Evolutionary conservation across 495 filamentous ascomycete genomes (phyloP).

Genomic region (Delitschia confertaspora): DNA sequence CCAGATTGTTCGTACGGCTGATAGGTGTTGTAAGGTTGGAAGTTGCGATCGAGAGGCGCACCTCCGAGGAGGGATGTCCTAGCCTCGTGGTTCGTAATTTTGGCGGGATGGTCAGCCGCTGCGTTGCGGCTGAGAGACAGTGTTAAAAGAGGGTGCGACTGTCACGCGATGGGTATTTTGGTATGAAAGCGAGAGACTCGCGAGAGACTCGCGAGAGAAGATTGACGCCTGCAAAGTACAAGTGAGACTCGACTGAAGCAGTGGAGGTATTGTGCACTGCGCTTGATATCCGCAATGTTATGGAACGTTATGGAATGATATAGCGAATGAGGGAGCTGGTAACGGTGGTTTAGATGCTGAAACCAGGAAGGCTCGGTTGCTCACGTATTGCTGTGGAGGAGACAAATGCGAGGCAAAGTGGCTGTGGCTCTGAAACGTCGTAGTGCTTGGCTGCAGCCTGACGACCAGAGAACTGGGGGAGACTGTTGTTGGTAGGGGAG

Average conservation of each 20-base stretch:
- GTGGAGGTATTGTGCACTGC: neutral
- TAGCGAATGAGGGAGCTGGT: conserved; percentile 9
- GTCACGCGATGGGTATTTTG: neutral
- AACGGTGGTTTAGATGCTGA: too few species aligned
- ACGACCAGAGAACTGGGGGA: too few species aligned
- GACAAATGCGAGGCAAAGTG: too few species aligned
- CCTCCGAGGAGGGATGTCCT: conserved; percentile 58
- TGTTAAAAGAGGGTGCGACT: conserved; percentile 5
- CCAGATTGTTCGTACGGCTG: conserved; percentile 8
- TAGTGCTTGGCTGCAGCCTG: too few species aligned
- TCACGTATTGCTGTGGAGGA: too few species aligned
- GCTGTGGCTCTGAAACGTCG: too few species aligned
- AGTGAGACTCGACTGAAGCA: conserved; percentile 23
- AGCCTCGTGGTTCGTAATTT: conserved; percentile 54
- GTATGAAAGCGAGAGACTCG: too few species aligned
- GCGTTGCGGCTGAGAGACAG: conserved; percentile 14
- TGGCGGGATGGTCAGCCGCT: conserved; percentile 35
- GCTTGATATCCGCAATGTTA: neutral
- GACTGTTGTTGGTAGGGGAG: too few species aligned
- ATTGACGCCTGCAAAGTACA: conserved; percentile 11
- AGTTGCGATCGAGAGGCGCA: conserved; percentile 45
- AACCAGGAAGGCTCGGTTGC: too few species aligned
- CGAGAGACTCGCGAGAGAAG: too few species aligned
- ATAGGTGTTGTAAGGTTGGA: conserved; percentile 34
- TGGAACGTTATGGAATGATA: neutral